Base-by-base conservation (phyloP, 495 filamentous ascomycete genomes). In the Pyronema domesticum region DNA sequence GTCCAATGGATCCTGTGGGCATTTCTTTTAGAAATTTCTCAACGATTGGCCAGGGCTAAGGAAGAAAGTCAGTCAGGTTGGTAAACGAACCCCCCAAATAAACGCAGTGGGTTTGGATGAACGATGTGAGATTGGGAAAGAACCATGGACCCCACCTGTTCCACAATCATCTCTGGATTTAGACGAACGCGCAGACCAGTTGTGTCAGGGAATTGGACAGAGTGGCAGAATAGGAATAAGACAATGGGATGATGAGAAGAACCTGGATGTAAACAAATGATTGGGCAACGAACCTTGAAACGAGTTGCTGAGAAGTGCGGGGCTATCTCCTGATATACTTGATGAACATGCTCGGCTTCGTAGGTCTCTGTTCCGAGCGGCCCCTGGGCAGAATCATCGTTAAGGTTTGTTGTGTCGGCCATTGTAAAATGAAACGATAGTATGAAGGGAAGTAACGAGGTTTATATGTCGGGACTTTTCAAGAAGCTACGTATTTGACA, bases 291-390 rank as follows among this genome's bases (percentile, higher is more conserved):
- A 61, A 82, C 80, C 74, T 95, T 95, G 75, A 95, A 89, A 49
- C 91, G 79, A 17, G 91, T 98, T 9, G 86, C 79, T 11, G 89
- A 95, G 70, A 98, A 98, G 70, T 96, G 91, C 11, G 79, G 73
- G 11, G 91, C 91, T 63, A 98, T 98, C 58, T 89, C 77, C 65
- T 95, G 85, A 70, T 98, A 98, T 54, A 98, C 85, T 57, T 77
- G 71, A 69, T 98, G 91, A 53, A 98, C 91, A 69, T 95, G 82
- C 57, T 81, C 68, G 46, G 80, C 74, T 69, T 98, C 91, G 67
- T 94, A 95, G 14, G 56, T 68, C 43, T 74, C 71, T 14, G 55
- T 10, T 37, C 55, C 48, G 19, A 17, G 53, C 68, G 39, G 39
- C 3, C 13, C 39, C 13, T 43, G 39, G 15, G 39, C 13, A 3